Conservation (phyloP, 1,284 basidiomycete genomes). For the Pseudozyma sp. region DNA sequence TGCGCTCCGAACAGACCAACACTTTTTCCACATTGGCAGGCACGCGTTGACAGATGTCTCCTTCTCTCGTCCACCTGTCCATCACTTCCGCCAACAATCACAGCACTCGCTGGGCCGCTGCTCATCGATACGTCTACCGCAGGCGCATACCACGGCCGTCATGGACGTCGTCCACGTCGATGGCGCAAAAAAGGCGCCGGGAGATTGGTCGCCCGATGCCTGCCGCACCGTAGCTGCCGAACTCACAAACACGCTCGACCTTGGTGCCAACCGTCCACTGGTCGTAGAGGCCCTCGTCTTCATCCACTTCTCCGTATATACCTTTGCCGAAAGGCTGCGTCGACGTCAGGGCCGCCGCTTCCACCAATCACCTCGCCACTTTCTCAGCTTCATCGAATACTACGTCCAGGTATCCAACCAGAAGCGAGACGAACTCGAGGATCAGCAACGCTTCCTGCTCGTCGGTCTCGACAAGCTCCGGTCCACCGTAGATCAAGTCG, state of each 20-base stretch:
- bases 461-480: constrained; percentile 96
- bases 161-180: constrained; percentile 50
- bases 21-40: constrained; percentile 1
- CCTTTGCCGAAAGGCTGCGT: constrained; percentile 87
- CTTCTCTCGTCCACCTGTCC: neutral
- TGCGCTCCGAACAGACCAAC: constrained; percentile 19
- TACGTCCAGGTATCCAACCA: constrained; percentile 96
- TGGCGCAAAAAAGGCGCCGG: constrained; percentile 57
- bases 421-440: constrained; percentile 97
- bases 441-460: constrained; percentile 98
- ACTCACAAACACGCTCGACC: constrained; percentile 63
- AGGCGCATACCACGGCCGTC: constrained; percentile 9
- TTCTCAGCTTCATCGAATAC: constrained; percentile 98
- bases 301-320: constrained; percentile 90
- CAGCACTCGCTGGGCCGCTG: no score
- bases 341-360: constrained; percentile 92
- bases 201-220: constrained; percentile 67
- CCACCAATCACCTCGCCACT: constrained; percentile 97
- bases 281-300: constrained; percentile 93
- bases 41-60: constrained; percentile 3
- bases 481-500: constrained; percentile 84
- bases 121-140: neutral
- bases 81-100: neutral
- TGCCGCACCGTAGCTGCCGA: constrained; percentile 66
- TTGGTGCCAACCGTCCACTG: constrained; percentile 57